A percentile compares a stretch with the other conserved stretches of the same genome.
Evolutionary conservation across 306 rosid genomes (phyloP).

Genomic region (Senna tora): DNA sequence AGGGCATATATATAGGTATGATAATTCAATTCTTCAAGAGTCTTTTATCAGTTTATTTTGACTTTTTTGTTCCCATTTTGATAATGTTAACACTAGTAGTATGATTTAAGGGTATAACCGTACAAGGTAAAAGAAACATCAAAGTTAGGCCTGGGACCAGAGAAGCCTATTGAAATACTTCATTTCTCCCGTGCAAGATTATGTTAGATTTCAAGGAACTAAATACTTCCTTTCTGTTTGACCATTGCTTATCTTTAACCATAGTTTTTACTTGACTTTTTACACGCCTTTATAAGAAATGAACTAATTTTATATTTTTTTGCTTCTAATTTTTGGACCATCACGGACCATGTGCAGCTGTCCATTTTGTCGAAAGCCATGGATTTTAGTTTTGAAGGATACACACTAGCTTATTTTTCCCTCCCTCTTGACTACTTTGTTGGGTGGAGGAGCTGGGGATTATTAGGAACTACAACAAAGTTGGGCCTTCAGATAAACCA

Average conservation of each 20-base stretch:
- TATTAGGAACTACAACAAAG: constrained; percentile 11
- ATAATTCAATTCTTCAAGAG: background rate
- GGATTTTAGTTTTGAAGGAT: constrained; percentile 20
- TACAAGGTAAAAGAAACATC: constrained; percentile 86
- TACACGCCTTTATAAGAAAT: constrained; percentile 17
- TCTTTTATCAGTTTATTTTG: background rate
- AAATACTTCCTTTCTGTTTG: constrained; percentile 12
- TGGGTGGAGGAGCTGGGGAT: background rate
- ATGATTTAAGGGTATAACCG: constrained; percentile 61
- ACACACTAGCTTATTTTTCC: background rate
- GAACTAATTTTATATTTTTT: constrained; percentile 48
- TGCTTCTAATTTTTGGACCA: constrained; percentile 32
- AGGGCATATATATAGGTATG: background rate
- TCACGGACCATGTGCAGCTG: constrained; percentile 62
- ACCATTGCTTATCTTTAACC: constrained; percentile 2
- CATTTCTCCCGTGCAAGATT: constrained; percentile 21
- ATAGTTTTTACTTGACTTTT: constrained; percentile 1
- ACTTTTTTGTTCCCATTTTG: background rate
- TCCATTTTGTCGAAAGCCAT: constrained; percentile 98
- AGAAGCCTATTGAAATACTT: constrained; percentile 83
- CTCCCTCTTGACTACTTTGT: background rate
- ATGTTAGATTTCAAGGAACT: background rate
- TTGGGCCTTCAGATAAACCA: constrained; percentile 25
- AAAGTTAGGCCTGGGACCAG: constrained; percentile 84
- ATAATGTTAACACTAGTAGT: constrained; percentile 30